Evolutionary conservation across 371 early-diverging fungal genomes (phyloP), one percentile per base, ranked within the genome.

Genomic region (Chytridium lagenaria): DNA sequence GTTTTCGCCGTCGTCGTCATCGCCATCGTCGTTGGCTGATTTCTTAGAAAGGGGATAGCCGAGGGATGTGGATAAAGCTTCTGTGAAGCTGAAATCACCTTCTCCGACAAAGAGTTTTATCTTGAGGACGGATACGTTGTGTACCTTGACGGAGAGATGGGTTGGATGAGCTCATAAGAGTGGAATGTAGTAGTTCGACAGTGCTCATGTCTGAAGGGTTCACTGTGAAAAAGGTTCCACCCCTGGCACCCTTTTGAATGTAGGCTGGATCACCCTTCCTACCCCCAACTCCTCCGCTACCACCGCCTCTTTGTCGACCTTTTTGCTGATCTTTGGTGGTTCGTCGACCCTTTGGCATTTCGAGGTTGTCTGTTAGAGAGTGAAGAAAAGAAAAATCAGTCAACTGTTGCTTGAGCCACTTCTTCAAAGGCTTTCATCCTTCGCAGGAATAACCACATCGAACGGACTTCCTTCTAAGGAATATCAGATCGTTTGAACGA

Each of bases 21-120:
- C n/a, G 7, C 44, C 44, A 44, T 7, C 12, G 44, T 44, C 44
- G 19, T 44, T n/a, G 5, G 57, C 5, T n/a, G n/a, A n/a, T n/a
- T n/a, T n/a, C n/a, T n/a, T n/a, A 57, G 7, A 10, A 7, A 61
- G 36, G 33, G 63, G 63, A 23, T 31, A 61, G 36, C 55, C 74
- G 22, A 81, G 50, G 61, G 75, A 67, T 1, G 59, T 51, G 26
- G 70, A 50, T 44, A 81, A 74, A 39, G 81, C 81, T 15, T 15
- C 61, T 12, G 78, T 67, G 63, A 78, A 81, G 34, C 77, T 70
- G 61, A 81, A 81, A 69, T 81, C 81, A 50, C 79, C 81, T 67
- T 81, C 81, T 39, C 81, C 81, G 40, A 81, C 70, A 74, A 39
- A 81, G 74, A 26, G 78, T 73, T 38, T 52, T 75, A n/a, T 26